These are phyloP conservation scores for Microbotryum lychnidis-dioicae DNA, from an alignment of 1,284 basidiomycete species.

Conservation along the genomic window DNA sequence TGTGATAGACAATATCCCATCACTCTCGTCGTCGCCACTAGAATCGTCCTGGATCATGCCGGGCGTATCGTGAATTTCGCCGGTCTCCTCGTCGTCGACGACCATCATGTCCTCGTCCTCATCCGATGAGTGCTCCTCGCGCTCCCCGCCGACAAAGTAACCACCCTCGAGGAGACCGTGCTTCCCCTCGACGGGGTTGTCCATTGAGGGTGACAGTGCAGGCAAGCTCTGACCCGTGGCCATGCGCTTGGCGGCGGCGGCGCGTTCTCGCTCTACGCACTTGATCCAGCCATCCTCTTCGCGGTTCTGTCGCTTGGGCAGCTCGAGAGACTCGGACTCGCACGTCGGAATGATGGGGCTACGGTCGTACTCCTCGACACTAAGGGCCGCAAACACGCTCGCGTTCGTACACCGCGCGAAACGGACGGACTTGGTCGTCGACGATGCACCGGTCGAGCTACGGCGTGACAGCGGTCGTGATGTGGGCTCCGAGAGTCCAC, in stretches of 20 bases:
- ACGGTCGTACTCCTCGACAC: conserved; percentile 29
- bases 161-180: conserved; percentile 26
- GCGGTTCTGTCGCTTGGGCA: conserved; percentile 17
- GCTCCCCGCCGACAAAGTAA: conserved; percentile 29
- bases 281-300: conserved; percentile 28
- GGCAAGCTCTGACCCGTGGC: conserved; percentile 1
- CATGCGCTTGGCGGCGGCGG: conserved; percentile 5
- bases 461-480: conserved; percentile 29
- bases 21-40: conserved; percentile 1
- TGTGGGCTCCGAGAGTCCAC: conserved; percentile 7
- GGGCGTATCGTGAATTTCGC: background rate
- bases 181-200: conserved; percentile 28
- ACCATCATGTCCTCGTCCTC: conserved; percentile 9
- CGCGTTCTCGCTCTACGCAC: conserved; percentile 24
- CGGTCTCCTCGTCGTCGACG: conserved; percentile 3
- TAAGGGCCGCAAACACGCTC: conserved; percentile 28
- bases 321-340: conserved; percentile 21
- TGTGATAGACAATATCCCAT: background rate
- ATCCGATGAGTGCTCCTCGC: conserved; percentile 11
- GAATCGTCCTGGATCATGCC: conserved; percentile 1
- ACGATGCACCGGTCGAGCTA: conserved; percentile 16
- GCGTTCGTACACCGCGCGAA: conserved; percentile 33
- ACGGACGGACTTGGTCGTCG: conserved; percentile 23
- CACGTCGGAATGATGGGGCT: conserved; percentile 29
- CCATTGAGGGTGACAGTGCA: conserved; percentile 11